Base-by-base conservation (phyloP, 306 rosid genomes). In the Styphnolobium japonicum region DNA sequence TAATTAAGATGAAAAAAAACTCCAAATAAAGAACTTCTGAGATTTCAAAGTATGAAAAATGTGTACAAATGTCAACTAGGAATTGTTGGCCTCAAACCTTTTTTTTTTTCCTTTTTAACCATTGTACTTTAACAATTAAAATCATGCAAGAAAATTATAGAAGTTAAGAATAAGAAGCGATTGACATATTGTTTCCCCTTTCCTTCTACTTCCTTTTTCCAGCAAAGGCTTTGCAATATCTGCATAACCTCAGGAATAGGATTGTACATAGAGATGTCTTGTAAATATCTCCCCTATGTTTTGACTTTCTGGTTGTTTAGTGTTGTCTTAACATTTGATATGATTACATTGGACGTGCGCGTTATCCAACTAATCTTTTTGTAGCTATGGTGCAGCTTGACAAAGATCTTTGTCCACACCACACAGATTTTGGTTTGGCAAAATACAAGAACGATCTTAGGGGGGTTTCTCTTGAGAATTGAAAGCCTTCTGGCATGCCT, bases 391-490 rank as follows among this genome's bases (percentile, higher is more conserved):
- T 86, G 89, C 92, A 94, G 98, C 95, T 94, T 64, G 97, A 90
- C 88, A 76, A 76, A 81, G 82, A 84, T 77, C 91, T 89, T 61
- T 78, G 57, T 71, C 97, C 98, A 34, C 85, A 84, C 84, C 90
- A 92, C 80, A 86, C 97, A 22, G 98, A 94, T 87, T 94, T 94
- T 91, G 98, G 98, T 87, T 82, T 94, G 86, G 97, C 97, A 39
- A 95, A 84, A 78, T 82, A 91, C 89, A 84, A 80, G 83, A 84
- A 78, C 43, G 76, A 89, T 67, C 91, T 92, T 66, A 91, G 81
- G 82, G 85, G 86, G 84, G 85, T 91, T 18, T 89, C 92, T 79
- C 74, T 85, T 39, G 90, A 86, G 71, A 91, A 89, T 66, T 94
- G 98, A 97, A 91, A 87, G 75, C 91, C 98, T 78, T 78, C 86